A percentile compares a stretch with the other conserved stretches of the same genome.
These are phyloP conservation scores for Lachancea dasiensis DNA, from an alignment of 805 yeast species.

Conservation along the genomic window DNA sequence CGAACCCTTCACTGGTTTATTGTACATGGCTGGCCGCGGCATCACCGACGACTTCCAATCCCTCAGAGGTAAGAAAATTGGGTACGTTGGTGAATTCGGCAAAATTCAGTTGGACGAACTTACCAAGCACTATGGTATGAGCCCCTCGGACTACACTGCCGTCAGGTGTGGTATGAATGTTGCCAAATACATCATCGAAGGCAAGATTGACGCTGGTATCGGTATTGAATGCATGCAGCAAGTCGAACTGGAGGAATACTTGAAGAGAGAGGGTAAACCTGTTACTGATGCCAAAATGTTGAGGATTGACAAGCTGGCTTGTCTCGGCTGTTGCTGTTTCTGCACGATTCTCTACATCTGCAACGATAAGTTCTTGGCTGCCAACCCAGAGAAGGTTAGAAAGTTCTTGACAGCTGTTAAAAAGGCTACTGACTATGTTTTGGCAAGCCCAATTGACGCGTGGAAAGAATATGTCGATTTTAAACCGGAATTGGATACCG, in stretches of 20 bases:
- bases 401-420: constrained; percentile 44
- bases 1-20: constrained; percentile 53
- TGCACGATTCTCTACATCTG: constrained; percentile 50
- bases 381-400: constrained; percentile 41
- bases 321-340: constrained; percentile 55
- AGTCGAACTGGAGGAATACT: constrained; percentile 49
- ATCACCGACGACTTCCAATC: constrained; percentile 46
- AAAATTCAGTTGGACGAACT: constrained; percentile 53
- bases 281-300: constrained; percentile 47
- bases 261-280: constrained; percentile 39
- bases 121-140: constrained; percentile 51
- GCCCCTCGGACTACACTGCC: constrained; percentile 50
- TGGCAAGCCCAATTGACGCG: constrained; percentile 40
- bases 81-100: constrained; percentile 56
- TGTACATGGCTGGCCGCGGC: constrained; percentile 46
- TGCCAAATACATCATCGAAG: constrained; percentile 49
- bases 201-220: constrained; percentile 51
- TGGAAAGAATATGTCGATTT: constrained; percentile 42
- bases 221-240: constrained; percentile 57
- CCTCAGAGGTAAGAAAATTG: constrained; percentile 47
- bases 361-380: constrained; percentile 44
- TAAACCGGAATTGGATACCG: constrained; percentile 42
- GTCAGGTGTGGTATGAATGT: constrained; percentile 58
- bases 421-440: constrained; percentile 45
- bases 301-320: constrained; percentile 50